phyloP scores from a whole-genome alignment of 2,329 filamentous ascomycete species.

The Onygenales sp. region DNA sequence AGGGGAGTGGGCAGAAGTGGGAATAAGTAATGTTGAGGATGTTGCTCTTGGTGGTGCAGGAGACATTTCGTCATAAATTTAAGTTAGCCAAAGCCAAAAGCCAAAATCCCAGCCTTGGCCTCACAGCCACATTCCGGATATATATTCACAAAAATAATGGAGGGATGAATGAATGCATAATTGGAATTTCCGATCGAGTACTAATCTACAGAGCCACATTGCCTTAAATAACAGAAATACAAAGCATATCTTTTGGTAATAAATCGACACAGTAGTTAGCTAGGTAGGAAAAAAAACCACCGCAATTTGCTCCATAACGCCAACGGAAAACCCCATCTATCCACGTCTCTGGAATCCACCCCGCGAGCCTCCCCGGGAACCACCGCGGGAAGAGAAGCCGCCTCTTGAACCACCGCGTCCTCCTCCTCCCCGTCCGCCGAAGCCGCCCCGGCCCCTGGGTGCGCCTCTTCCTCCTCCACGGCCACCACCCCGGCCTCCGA shows the following conservation, averaged over 20 bases:
- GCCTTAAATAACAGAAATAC: too few species aligned
- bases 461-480: conserved; percentile 44
- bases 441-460: conserved; percentile 45
- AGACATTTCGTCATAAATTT: conserved; percentile 3
- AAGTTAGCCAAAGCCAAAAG: not conserved
- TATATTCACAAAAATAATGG: not conserved
- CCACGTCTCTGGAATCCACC: conserved; percentile 23
- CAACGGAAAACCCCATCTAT: conserved; percentile 1
- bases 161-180: too few species aligned
- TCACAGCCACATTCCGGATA: not conserved
- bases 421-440: conserved; percentile 39
- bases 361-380: conserved; percentile 21
- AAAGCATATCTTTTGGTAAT: not conserved
- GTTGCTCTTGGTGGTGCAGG: not conserved
- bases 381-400: conserved; percentile 22
- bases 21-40: not conserved
- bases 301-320: conserved; percentile 2
- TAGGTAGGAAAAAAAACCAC: not conserved
- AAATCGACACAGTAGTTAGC: not conserved
- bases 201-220: too few species aligned
- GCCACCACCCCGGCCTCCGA: conserved; percentile 36
- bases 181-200: too few species aligned
- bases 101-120: not conserved
- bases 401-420: conserved; percentile 18
- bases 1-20: conserved; percentile 2